A percentile compares a stretch with the other conserved stretches of the same genome.
Conservation (phyloP, 495 filamentous ascomycete species). For the Parathielavia hyrcaniae region DNA sequence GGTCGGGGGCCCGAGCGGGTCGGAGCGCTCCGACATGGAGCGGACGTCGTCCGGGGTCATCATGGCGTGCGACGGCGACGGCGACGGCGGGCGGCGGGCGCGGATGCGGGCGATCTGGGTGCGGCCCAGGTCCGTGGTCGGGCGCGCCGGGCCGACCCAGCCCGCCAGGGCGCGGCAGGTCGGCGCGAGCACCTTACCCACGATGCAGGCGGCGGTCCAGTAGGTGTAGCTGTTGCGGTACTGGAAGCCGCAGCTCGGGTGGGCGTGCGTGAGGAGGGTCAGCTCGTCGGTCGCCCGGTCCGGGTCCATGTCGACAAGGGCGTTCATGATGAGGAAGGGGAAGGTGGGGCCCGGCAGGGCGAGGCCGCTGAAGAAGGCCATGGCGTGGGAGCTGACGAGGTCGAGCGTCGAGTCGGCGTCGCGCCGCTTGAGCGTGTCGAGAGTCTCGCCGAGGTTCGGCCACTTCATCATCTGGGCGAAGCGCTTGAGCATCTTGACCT, state of each 20-base stretch:
- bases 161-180: conserved; percentile 62
- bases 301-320: conserved; percentile 63
- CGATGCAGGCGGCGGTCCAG: conserved; percentile 62
- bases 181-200: conserved; percentile 71
- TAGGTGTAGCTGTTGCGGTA: conserved; percentile 62
- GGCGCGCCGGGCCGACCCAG: conserved; percentile 64
- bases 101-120: conserved; percentile 59
- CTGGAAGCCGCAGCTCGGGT: conserved; percentile 63
- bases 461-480: conserved; percentile 67
- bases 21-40: conserved; percentile 54
- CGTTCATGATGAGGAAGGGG: conserved; percentile 66
- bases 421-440: conserved; percentile 51
- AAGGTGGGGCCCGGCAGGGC: conserved; percentile 63
- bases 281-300: conserved; percentile 53
- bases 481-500: conserved; percentile 56
- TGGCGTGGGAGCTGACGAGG: conserved; percentile 55
- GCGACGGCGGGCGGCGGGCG: conserved; percentile 40
- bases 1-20: conserved; percentile 57
- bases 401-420: conserved; percentile 51
- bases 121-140: conserved; percentile 53
- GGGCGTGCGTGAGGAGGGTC: conserved; percentile 53
- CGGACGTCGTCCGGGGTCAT: conserved; percentile 50
- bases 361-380: conserved; percentile 67
- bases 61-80: conserved; percentile 18
- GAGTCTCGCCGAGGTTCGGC: conserved; percentile 60